These are phyloP conservation scores for Sonneratia caseolaris DNA, from an alignment of 345 rosid genomes.

Conservation along the genomic window DNA sequence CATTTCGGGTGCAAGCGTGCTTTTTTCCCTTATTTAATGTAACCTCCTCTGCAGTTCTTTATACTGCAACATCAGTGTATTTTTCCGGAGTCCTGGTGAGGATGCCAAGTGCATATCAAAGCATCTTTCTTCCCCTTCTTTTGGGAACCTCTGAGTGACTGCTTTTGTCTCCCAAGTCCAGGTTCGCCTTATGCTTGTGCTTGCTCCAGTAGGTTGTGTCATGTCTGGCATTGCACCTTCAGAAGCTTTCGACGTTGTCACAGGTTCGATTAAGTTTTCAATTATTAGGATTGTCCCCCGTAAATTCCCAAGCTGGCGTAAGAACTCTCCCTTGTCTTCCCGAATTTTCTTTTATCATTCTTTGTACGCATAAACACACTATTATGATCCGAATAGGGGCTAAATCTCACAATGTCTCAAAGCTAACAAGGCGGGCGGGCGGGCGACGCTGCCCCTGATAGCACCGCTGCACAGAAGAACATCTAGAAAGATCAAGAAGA, in stretches of 20 bases:
- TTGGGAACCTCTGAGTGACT: neutral
- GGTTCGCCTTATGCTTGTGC: constrained; percentile 98
- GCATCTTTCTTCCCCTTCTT: neutral
- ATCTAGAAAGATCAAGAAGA: constrained; percentile 20
- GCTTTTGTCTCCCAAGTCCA: constrained; percentile 19
- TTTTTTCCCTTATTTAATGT: constrained; percentile 94
- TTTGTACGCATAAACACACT: neutral
- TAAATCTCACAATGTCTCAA: constrained; percentile 16
- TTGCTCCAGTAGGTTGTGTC: constrained; percentile 99
- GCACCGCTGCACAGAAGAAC: constrained; percentile 16
- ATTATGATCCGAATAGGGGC: neutral
- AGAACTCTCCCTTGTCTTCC: constrained; percentile 14
- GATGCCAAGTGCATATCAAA: neutral
- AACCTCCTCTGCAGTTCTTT: constrained; percentile 82
- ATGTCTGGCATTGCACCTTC: constrained; percentile 98
- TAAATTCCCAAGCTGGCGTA: constrained; percentile 41
- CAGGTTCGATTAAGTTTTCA: constrained; percentile 86
- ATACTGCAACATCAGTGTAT: constrained; percentile 87
- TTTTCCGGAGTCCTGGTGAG: constrained; percentile 99
- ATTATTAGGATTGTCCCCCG: constrained; percentile 34
- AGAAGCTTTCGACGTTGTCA: constrained; percentile 85
- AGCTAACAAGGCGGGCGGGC: constrained; percentile 33
- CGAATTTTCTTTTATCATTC: neutral
- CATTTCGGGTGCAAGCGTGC: constrained; percentile 58
- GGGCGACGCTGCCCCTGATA: constrained; percentile 39